These are phyloP conservation scores for Boletus rubescentipes DNA, from an alignment of 768 basidiomycete species.

Conservation along the genomic window DNA sequence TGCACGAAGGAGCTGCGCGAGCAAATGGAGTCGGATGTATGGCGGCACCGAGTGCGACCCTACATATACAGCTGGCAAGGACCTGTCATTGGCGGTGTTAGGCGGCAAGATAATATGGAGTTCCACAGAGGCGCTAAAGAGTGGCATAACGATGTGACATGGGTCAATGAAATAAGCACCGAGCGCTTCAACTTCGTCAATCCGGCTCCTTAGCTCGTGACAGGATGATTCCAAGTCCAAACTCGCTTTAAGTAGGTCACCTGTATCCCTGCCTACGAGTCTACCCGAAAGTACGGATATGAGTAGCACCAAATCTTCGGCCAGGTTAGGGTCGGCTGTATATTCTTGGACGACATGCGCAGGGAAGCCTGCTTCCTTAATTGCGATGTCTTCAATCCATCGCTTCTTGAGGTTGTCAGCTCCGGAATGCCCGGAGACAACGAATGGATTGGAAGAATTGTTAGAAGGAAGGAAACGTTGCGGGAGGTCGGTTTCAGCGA, in stretches of 20 bases:
- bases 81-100: constrained; percentile 39
- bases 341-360: constrained; percentile 62
- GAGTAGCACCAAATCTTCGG: constrained; percentile 54
- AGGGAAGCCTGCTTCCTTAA: constrained; percentile 86
- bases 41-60: constrained; percentile 67
- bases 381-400: constrained; percentile 78
- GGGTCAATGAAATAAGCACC: constrained; percentile 50
- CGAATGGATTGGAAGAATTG: constrained; percentile 70
- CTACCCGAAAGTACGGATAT: constrained; percentile 52
- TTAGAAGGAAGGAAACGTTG: constrained; percentile 58
- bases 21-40: constrained; percentile 83
- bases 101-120: constrained; percentile 63
- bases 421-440: constrained; percentile 64
- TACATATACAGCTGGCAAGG: constrained; percentile 69
- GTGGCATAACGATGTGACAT: constrained; percentile 55
- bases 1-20: constrained; percentile 58
- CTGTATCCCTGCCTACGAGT: constrained; percentile 48
- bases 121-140: constrained; percentile 61
- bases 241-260: constrained; percentile 33
- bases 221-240: constrained; percentile 21
- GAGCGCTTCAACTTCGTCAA: constrained; percentile 53
- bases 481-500: constrained; percentile 89
- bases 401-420: constrained; percentile 62
- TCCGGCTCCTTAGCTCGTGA: constrained; percentile 12
- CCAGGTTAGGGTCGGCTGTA: constrained; percentile 35